Percentiles rank a stretch among this genome's conserved stretches.
These are phyloP conservation scores for Zymoseptoria tritici DNA, from an alignment of 2,329 filamentous ascomycete species.

Conservation along the genomic window DNA sequence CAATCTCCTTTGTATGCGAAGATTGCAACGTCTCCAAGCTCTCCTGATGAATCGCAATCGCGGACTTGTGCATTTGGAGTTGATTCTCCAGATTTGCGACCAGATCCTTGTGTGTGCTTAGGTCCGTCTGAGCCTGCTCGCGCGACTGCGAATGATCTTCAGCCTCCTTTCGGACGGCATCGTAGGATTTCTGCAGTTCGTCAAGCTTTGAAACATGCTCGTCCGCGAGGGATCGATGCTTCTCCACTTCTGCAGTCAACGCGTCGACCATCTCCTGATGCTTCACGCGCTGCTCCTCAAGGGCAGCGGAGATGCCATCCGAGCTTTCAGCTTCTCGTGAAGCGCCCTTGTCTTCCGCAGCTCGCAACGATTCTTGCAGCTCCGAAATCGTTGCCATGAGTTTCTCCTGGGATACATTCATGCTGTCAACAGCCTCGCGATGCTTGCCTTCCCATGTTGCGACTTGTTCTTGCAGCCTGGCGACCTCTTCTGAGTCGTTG, in stretches of 20 bases:
- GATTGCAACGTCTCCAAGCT: constrained; percentile 47
- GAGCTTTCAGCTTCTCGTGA: constrained; percentile 13
- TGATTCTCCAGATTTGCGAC: constrained; percentile 51
- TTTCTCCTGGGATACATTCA: constrained; percentile 64
- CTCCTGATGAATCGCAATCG: constrained; percentile 47
- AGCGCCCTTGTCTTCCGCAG: constrained; percentile 26
- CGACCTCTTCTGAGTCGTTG: constrained; percentile 45
- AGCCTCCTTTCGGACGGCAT: constrained; percentile 58
- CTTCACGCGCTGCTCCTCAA: constrained; percentile 36
- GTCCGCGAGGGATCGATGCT: constrained; percentile 68
- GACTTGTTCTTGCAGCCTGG: constrained; percentile 63
- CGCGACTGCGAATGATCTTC: constrained; percentile 57
- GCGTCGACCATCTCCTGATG: constrained; percentile 48
- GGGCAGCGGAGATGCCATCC: constrained; percentile 14
- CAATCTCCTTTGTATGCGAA: constrained; percentile 50
- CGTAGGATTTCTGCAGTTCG: constrained; percentile 66
- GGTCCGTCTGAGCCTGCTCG: constrained; percentile 47
- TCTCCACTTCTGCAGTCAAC: constrained; percentile 68
- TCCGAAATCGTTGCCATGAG: constrained; percentile 65
- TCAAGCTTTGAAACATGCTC: constrained; percentile 62
- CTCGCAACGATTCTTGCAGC: constrained; percentile 55
- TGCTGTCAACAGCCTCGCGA: constrained; percentile 58
- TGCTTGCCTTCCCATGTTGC: constrained; percentile 71
- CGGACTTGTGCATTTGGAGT: constrained; percentile 49
- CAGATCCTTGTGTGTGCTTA: constrained; percentile 44